Evolutionary conservation across 1,284 basidiomycete species (phyloP).

Genomic region (Coniferiporia sulphurascens): DNA sequence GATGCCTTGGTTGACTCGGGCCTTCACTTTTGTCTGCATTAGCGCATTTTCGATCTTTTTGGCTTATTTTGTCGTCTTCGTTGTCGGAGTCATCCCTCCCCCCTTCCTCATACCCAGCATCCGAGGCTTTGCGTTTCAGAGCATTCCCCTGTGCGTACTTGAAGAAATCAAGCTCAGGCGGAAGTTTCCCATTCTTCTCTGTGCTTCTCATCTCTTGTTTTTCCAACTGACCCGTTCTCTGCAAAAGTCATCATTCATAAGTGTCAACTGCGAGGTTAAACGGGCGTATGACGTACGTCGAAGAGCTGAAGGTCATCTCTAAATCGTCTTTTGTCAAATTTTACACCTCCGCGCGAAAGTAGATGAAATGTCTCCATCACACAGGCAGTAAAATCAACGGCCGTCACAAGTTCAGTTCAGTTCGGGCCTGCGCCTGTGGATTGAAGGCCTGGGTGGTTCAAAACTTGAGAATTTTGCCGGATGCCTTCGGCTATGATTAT

Average conservation of each 20-base stretch:
- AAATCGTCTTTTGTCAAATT: constrained; percentile 79
- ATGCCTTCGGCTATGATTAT: too few species aligned
- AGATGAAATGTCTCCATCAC: constrained; percentile 72
- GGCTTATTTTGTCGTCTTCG: constrained; percentile 27
- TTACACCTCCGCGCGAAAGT: constrained; percentile 69
- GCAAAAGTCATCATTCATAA: background rate
- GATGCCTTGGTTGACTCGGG: constrained; percentile 42
- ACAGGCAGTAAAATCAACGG: background rate
- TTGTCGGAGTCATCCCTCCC: constrained; percentile 21
- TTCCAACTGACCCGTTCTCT: constrained; percentile 11
- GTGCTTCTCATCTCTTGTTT: background rate
- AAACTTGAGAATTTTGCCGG: too few species aligned
- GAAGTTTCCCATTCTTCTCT: constrained; percentile 45
- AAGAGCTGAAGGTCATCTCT: constrained; percentile 72
- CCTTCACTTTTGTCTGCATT: constrained; percentile 25
- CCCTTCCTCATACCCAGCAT: constrained; percentile 27
- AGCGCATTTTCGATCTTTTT: constrained; percentile 30
- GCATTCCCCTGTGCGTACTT: constrained; percentile 64
- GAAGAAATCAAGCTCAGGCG: constrained; percentile 84
- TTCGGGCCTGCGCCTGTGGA: too few species aligned
- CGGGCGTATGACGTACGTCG: constrained; percentile 38
- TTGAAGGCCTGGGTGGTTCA: too few species aligned
- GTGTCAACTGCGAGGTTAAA: too few species aligned
- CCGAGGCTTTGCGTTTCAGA: constrained; percentile 34
- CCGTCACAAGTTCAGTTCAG: too few species aligned